Evolutionary conservation across 495 filamentous ascomycete species (phyloP).

Genomic region (Neurospora sp.): DNA sequence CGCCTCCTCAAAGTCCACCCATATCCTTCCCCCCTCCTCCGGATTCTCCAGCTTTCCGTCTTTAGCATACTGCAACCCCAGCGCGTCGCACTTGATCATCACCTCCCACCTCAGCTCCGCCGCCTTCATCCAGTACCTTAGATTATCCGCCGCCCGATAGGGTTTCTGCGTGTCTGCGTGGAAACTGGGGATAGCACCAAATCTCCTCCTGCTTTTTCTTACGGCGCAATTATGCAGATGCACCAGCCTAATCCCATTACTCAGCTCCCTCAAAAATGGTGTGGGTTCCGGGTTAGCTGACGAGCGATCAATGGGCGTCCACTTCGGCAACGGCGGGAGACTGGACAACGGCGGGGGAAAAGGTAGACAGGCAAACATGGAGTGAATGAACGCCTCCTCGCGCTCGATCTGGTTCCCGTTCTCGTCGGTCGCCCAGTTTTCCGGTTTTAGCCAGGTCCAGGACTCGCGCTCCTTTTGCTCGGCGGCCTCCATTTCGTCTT

Average conservation of each 20-base stretch:
- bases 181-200: slow-evolving; percentile 81
- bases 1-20: slow-evolving; percentile 71
- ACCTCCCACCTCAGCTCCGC: slow-evolving; percentile 91
- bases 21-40: slow-evolving; percentile 19
- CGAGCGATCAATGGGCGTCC: slow-evolving; percentile 46
- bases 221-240: slow-evolving; percentile 83
- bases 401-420: slow-evolving; percentile 62
- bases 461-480: slow-evolving; percentile 60
- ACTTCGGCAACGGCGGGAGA: slow-evolving; percentile 52
- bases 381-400: slow-evolving; percentile 72
- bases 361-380: slow-evolving; percentile 37
- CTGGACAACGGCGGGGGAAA: slow-evolving; percentile 13
- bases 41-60: slow-evolving; percentile 37
- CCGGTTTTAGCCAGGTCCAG: slow-evolving; percentile 67
- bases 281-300: slow-evolving; percentile 41
- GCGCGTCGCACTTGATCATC: slow-evolving; percentile 72
- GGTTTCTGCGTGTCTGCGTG: slow-evolving; percentile 89
- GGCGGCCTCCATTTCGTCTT: slow-evolving; percentile 61
- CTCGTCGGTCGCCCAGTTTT: slow-evolving; percentile 49
- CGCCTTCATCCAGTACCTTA: slow-evolving; percentile 92
- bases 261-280: slow-evolving; percentile 61
- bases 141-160: slow-evolving; percentile 86
- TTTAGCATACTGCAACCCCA: slow-evolving; percentile 67
- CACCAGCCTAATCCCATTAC: slow-evolving; percentile 71
- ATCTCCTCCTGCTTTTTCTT: slow-evolving; percentile 70